Evolutionary conservation across 768 basidiomycete species (phyloP), one percentile per base, ranked within the genome.

Genomic region (Steccherinum ochraceum): DNA sequence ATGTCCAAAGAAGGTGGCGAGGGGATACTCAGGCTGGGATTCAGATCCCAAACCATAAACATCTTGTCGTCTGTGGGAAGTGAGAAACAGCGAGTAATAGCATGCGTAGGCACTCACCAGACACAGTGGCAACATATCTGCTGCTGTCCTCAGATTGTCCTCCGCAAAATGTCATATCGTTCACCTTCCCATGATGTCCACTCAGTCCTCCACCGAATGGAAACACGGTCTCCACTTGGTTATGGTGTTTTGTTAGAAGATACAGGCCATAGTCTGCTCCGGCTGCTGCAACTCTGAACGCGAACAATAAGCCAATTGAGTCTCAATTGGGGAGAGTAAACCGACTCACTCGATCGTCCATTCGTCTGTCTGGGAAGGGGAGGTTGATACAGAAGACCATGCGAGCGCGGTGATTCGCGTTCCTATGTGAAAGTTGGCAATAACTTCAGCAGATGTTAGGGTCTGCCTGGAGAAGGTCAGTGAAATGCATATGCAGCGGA

Each of bases 1-100:
- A n/a, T n/a, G n/a, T n/a, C n/a, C n/a, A n/a, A n/a, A n/a, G n/a
- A n/a, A n/a, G n/a, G n/a, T n/a, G 67, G 64, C 12, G 80, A 74
- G 27, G 72, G 64, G 40, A 76, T 69, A 49, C 77, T 67, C 43
- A 74, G 49, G 27, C 71, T 61, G 0, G 89, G 88, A 58, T 77
- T 71, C 18, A 92, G 74, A 66, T 91, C 88, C 89, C 89, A 91
- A 5, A 91, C 80, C 80, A 89, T 85, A 35, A 89, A 76, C 77
- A 86, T 84, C 62, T 81, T 86, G 68, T 91, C 89, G 57, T 89
- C 88, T 88, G 54, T 4, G 40, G 49, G 20, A 5, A 43, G 2
- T 18, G 7, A 43, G 41, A 7, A 10, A 43, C 18, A 43, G 16
- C 21, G 7, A 19, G 21, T 7, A 18, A 23, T 5, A 10, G 41